These are phyloP conservation scores for Candida stauntonica DNA, from an alignment of 805 yeast genomes.

Conservation along the genomic window DNA sequence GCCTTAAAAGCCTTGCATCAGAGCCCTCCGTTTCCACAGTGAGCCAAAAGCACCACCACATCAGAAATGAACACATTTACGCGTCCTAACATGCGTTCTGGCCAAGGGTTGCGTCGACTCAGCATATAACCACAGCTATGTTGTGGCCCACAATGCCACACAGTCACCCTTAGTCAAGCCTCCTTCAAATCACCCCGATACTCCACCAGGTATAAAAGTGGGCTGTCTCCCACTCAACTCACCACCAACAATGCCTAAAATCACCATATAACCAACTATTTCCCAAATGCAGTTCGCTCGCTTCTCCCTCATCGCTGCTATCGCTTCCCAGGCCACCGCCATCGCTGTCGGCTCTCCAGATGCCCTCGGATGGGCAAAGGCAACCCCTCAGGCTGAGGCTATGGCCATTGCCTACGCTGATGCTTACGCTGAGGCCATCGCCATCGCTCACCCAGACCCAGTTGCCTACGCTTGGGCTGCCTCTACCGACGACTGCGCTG, in stretches of 20 bases:
- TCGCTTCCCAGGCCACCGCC: conserved; percentile 6
- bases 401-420: conserved; percentile 8
- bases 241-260: not conserved
- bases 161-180: not conserved
- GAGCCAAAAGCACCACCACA: not conserved
- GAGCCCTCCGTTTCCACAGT: not conserved
- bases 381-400: conserved; percentile 5
- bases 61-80: not conserved
- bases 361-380: conserved; percentile 9
- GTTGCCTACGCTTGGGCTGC: conserved; percentile 25
- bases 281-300: conserved; percentile 12
- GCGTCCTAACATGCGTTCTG: not conserved
- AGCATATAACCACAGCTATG: not conserved
- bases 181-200: not conserved
- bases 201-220: not conserved
- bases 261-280: not conserved
- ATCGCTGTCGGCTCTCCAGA: conserved; percentile 5
- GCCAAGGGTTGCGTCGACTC: too few relatives aligned
- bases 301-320: conserved; percentile 6
- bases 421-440: conserved; percentile 11
- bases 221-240: not conserved
- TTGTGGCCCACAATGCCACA: not conserved
- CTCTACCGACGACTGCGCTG: conserved; percentile 21
- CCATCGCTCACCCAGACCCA: conserved; percentile 17
- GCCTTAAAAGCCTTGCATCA: not conserved